Evolutionary conservation across 2,329 filamentous ascomycete genomes (phyloP).

Genomic region (Fusarium sp.): DNA sequence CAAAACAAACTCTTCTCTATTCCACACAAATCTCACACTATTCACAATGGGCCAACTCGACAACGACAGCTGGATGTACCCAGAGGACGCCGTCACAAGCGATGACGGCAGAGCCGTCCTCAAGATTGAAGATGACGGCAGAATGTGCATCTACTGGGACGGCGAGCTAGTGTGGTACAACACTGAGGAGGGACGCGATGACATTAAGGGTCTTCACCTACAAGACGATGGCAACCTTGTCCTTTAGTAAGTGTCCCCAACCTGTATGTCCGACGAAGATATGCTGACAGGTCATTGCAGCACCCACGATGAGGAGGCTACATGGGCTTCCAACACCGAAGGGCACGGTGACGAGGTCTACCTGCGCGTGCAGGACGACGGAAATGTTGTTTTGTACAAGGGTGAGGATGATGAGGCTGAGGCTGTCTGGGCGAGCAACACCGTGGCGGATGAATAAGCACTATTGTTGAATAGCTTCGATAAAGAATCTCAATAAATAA

Average conservation of each 20-base stretch:
- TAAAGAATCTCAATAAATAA: background rate
- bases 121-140: conserved; percentile 49
- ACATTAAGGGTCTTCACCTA: conserved; percentile 47
- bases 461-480: background rate
- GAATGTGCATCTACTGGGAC: conserved; percentile 47
- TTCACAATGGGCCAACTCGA: conserved; percentile 39
- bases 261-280: too few relatives aligned
- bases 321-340: conserved; percentile 47
- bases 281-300: background rate
- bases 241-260: conserved; percentile 43
- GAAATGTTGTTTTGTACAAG: conserved; percentile 50
- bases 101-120: conserved; percentile 47
- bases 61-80: conserved; percentile 48
- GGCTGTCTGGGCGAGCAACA: conserved; percentile 48
- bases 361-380: conserved; percentile 48
- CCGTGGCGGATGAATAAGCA: conserved; percentile 2
- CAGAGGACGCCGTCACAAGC: conserved; percentile 47
- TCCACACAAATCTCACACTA: background rate
- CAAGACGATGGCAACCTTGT: conserved; percentile 48
- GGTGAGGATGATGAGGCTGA: conserved; percentile 36
- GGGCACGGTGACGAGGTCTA: conserved; percentile 36
- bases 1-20: background rate
- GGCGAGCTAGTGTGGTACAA: conserved; percentile 48
- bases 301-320: conserved; percentile 27
- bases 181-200: conserved; percentile 41